phyloP scores from a whole-genome alignment of 2,329 filamentous ascomycete genomes.

The Knufia petricola region DNA sequence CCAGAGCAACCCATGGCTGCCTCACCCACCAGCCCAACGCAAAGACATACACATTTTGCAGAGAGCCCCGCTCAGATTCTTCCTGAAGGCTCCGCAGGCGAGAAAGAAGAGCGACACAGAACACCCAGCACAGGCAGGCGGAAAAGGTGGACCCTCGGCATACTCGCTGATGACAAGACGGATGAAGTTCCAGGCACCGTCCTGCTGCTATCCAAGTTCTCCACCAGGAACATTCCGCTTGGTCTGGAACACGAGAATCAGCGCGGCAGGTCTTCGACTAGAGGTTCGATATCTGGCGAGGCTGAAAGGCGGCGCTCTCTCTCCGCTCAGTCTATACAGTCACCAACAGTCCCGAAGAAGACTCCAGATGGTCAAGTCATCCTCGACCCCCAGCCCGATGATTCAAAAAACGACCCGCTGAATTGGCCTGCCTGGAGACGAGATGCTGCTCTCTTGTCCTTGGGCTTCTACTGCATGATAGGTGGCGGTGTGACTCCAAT shows the following conservation, averaged over 20 bases:
- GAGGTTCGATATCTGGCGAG: constrained; percentile 21
- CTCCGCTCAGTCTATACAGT: constrained; percentile 21
- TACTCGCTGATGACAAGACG: constrained; percentile 69
- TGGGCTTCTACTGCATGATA: constrained; percentile 88
- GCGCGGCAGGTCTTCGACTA: constrained; percentile 31
- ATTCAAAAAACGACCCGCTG: constrained; percentile 79
- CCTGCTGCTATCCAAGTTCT: constrained; percentile 43
- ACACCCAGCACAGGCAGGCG: neutral
- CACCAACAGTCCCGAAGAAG: constrained; percentile 47
- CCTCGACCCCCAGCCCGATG: constrained; percentile 82
- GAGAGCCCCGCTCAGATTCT: neutral
- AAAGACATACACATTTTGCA: neutral
- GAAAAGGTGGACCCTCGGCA: constrained; percentile 57
- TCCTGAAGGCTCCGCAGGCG: neutral
- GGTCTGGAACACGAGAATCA: constrained; percentile 47
- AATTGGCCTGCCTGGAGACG: constrained; percentile 82
- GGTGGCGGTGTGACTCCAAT: constrained; percentile 88
- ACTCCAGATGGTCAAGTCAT: constrained; percentile 77
- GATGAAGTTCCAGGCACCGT: constrained; percentile 74
- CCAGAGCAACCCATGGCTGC: neutral
- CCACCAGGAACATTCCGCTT: constrained; percentile 53
- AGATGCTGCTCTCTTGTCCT: constrained; percentile 66
- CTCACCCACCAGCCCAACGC: neutral
- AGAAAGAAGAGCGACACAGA: neutral
- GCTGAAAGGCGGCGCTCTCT: neutral